Evolutionary conservation across 106 monocot species (phyloP).

Genomic region (Hemerocallis citrina): DNA sequence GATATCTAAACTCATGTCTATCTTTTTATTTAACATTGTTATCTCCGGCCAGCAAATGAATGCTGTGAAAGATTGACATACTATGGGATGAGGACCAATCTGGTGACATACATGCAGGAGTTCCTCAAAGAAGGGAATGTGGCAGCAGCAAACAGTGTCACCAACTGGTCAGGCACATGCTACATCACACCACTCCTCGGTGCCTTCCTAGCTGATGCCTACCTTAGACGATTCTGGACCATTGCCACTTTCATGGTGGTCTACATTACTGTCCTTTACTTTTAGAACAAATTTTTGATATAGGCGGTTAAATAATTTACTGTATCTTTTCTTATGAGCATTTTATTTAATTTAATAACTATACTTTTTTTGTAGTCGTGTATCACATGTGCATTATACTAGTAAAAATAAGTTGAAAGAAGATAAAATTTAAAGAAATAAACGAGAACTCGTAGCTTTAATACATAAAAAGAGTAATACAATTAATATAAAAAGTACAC

Average conservation of each 20-base stretch:
- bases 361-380: too few relatives aligned
- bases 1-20: too few relatives aligned
- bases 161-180: slow-evolving; percentile 55
- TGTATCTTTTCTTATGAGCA: too few relatives aligned
- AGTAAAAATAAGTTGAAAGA: too few relatives aligned
- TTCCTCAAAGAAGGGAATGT: slow-evolving; percentile 35
- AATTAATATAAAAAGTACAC: too few relatives aligned
- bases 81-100: slow-evolving; percentile 50
- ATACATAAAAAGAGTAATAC: too few relatives aligned
- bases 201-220: slow-evolving; percentile 52
- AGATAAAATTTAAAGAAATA: too few relatives aligned
- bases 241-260: slow-evolving; percentile 44
- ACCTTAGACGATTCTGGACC: slow-evolving; percentile 42
- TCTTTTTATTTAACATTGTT: background rate
- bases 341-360: too few relatives aligned
- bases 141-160: slow-evolving; percentile 39
- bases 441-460: too few relatives aligned
- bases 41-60: slow-evolving; percentile 26
- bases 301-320: too few relatives aligned
- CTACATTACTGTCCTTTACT: slow-evolving; percentile 31
- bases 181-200: slow-evolving; percentile 48
- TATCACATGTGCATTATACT: too few relatives aligned
- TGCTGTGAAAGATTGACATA: slow-evolving; percentile 54
- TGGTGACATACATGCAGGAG: slow-evolving; percentile 35
- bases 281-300: too few relatives aligned